Evolutionary conservation across 2,329 filamentous ascomycete genomes (phyloP), one percentile per base, ranked within the genome.

Genomic region (Calonectria hawksworthii): DNA sequence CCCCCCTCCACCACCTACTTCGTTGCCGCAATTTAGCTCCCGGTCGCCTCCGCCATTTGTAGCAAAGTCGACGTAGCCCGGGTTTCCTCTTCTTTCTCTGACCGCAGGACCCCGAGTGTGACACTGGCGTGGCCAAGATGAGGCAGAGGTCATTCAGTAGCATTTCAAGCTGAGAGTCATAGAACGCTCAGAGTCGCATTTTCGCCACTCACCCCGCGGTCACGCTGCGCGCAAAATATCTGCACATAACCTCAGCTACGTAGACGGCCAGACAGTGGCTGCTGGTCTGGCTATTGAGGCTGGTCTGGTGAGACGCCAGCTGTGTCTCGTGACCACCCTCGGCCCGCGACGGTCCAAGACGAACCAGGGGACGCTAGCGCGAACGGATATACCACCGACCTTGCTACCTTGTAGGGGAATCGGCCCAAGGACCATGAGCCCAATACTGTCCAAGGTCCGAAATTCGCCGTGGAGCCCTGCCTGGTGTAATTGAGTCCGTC

Each of bases 361-460:
- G 74, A 74, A 68, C 74, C 54, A 28, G 64, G 68, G 68, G 50
- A 16, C 41, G 30, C 67, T 59, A 67, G 68, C 38, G 41, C 41
- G 68, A 68, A 71, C 52, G 36, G 66, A 56, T 44, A 73, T 68
- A 38, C 66, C 73, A 78, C 67, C 72, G 38, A 68, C 68, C 61
- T 32, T 44, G 74, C 74, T 71, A 75, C 76, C 71, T 74, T 72
- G 68, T 71, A 75, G 67, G 76, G 78, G 77, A 80, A 74, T 70
- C 51, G 73, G 68, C 74, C 72, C 76, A 64, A 78, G 77, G 74
- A 77, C 73, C 68, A 74, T 74, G 65, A 76, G 74, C 77, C 78
- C 71, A 78, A 80, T 79, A 70, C 72, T 77, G 77, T 75, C 69
- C 66, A 63, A 76, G 61, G 65, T 28, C 78, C 78, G 78, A 80